phyloP scores from a whole-genome alignment of 2,329 filamentous ascomycete genomes.

The Ceratocystis eucalypticola region DNA sequence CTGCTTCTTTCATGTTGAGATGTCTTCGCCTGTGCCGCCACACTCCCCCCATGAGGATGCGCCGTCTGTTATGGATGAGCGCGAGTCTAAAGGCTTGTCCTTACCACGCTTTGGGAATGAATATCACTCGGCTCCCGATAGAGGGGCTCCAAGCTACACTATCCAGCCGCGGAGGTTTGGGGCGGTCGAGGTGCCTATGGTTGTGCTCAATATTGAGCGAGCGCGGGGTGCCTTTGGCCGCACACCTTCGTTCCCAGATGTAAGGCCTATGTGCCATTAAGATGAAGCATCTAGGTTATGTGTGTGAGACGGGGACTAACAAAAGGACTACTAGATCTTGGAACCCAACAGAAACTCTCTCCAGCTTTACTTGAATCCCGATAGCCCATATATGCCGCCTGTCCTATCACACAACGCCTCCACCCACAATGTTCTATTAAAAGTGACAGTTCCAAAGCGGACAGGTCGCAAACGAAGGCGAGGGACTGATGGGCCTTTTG shows the following conservation, averaged over 20 bases:
- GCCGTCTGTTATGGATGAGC: neutral
- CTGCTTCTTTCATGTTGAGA: neutral
- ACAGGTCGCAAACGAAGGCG: conserved; percentile 78
- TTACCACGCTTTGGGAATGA: neutral
- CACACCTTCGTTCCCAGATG: conserved; percentile 29
- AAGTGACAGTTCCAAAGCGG: conserved; percentile 71
- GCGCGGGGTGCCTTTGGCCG: conserved; percentile 32
- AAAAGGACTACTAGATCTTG: conserved; percentile 28
- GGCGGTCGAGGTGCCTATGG: conserved; percentile 33
- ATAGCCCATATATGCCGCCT: conserved; percentile 66
- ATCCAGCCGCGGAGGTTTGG: conserved; percentile 28
- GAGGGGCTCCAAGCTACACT: conserved; percentile 19
- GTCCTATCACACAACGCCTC: conserved; percentile 61
- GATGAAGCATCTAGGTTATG: neutral
- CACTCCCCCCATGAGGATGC: neutral
- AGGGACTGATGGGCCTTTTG: conserved; percentile 56
- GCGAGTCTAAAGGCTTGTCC: neutral
- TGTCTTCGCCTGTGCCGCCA: neutral
- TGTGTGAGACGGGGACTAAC: conserved; percentile 2
- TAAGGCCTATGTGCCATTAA: conserved; percentile 22
- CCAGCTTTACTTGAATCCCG: conserved; percentile 63
- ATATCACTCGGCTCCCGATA: neutral
- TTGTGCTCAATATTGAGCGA: conserved; percentile 33
- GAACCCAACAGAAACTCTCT: conserved; percentile 38
- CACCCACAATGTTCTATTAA: conserved; percentile 74